phyloP scores from a whole-genome alignment of 352 stramenopile genomes.

The Ophiocytium majus region DNA sequence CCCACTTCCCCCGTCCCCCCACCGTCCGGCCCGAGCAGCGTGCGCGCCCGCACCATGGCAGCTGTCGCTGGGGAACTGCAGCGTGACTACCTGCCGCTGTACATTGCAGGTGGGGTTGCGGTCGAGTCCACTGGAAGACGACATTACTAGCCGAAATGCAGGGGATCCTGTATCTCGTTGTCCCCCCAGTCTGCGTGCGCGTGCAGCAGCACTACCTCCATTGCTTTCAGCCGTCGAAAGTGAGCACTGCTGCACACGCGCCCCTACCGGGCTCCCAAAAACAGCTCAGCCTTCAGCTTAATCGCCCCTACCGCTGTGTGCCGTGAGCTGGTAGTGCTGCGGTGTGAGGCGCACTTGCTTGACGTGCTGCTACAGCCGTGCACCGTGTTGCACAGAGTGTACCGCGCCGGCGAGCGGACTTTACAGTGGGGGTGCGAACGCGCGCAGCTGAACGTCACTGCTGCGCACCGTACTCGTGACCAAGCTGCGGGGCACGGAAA shows the following conservation, averaged over 20 bases:
- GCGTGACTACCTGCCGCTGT: constrained; percentile 43
- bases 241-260: neutral
- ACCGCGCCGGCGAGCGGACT: no score
- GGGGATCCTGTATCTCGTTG: neutral
- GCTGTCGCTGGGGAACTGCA: neutral
- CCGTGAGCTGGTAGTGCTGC: no score
- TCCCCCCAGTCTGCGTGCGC: neutral
- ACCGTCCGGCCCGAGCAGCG: neutral
- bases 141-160: no score
- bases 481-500: neutral
- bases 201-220: neutral
- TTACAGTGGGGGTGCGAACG: no score
- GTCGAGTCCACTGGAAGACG: no score
- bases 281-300: no score
- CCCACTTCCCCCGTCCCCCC: no score
- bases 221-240: neutral
- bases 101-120: constrained; percentile 23
- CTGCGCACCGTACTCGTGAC: neutral
- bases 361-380: neutral
- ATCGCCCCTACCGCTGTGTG: no score
- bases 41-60: neutral
- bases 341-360: no score
- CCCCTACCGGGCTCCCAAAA: neutral
- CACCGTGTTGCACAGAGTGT: neutral
- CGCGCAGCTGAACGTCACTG: neutral